Evolutionary conservation across 1,284 basidiomycete genomes (phyloP), one percentile per base, ranked within the genome.

Genomic region (Leccinum subrobustum): DNA sequence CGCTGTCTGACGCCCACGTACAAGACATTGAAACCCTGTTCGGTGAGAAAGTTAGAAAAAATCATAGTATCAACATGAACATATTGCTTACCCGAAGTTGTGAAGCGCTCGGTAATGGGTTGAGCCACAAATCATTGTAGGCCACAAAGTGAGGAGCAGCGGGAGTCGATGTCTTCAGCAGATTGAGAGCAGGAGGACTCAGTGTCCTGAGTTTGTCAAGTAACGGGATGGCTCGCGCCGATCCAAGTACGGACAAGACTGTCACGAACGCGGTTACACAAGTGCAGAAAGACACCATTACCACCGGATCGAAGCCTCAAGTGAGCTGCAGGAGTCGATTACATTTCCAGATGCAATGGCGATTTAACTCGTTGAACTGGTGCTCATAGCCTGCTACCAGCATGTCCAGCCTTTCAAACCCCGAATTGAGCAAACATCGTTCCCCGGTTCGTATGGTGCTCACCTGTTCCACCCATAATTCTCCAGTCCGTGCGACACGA

Each of bases 311-410:
- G 53, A 61, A 23, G 42, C 35, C 50, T 52, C 6, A 39, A 29
- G 29, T 18, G 57, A 58, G 60, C 23, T 61, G 60, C 1, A 42
- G 59, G 58, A 52, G 56, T 37, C 39, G 50, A 27, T 54, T 56
- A 18, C 20, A 18, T 50, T 9, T 39, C 27, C 25, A 20, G 27
- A 57, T 50, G 33, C 37, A 20, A 52, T 47, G 56, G 20, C 37
- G 14, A 42, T 63, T 64, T 71, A 64, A 89, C 60, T 93, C 87
- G 67, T 88, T 89, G 70, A 94, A 88, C 52, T 88, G 81, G 56
- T 87, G 86, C 70, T 93, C 92, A 65, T 95, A 93, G 2, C 93
- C 93, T 4, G 92, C 92, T 8, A 95, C 89, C 5, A 95, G 77
- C 87, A 92, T 91, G 66, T 90, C 90, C 63, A 91, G 73, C 62